Base-by-base conservation (phyloP, 1,284 basidiomycete genomes). In the Cutaneotrichosporon arboriforme region DNA sequence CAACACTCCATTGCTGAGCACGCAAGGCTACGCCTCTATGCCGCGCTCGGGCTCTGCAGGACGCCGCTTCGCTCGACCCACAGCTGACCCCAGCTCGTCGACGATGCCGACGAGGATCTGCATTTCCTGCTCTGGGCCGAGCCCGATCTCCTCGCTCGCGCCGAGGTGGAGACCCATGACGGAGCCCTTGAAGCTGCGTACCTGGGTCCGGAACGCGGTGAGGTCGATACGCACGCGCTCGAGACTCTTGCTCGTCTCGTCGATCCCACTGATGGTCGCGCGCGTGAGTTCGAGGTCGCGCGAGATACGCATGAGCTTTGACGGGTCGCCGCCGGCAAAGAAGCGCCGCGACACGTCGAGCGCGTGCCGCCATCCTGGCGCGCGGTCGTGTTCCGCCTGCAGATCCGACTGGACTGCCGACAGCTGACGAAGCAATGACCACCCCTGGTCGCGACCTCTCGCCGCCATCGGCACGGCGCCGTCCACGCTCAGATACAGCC, bases 141-240 rank as follows among this genome's bases (percentile, higher is more conserved):
- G 48, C 12, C 64, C 60, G 31, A 49, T 46, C 44, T 49, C 50
- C 43, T 46, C 49, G 31, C 44, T 39, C 26, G 63, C 60, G 33
- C 67, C 70, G 10, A 72, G 59, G 46, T 73, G 71, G 44, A 71
- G 60, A 3, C 71, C 71, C 65, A 71, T 68, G 53, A 73, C 61
- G 15, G 62, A 65, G 8, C 67, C 70, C 33, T 64, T 55, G 41
- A 70, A 71, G 43, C 57, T 54, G 26, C 66, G 66, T 14, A 72
- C 59, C 54, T 73, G 71, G 54, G 65, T 63, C 21, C 65, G 55
- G 47, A 66, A 73, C 18, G 57, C 59, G 39, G 62, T 66, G 4
- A 72, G 54, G 14, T 62, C 58, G 14, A 46, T 46, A 13, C 66
- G 54, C 1, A 62, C 63, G 8, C 54, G 49, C 46, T 70, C 67